phyloP scores from a whole-genome alignment of 2,329 filamentous ascomycete species.

The Paecilomyces formosus region DNA sequence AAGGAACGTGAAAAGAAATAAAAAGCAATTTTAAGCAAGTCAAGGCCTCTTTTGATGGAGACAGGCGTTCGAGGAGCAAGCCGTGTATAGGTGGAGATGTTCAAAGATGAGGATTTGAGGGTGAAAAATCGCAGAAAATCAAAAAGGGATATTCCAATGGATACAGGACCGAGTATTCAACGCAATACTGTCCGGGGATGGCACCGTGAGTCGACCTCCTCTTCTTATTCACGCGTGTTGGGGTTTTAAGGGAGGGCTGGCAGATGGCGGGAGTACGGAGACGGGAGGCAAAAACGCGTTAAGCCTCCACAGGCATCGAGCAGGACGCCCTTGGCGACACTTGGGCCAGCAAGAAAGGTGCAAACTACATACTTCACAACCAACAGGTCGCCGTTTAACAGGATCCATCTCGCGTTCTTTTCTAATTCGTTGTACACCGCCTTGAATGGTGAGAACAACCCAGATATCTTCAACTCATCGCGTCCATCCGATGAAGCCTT shows the following conservation, averaged over 20 bases:
- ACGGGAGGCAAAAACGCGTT: conserved; percentile 9
- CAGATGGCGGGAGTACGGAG: conserved; percentile 5
- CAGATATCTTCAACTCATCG: background rate
- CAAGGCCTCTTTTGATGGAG: background rate
- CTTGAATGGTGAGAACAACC: background rate
- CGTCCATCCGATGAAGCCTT: background rate
- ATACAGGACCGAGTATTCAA: background rate
- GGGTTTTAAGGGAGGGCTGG: conserved; percentile 2
- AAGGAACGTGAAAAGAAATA: background rate
- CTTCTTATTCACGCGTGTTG: background rate
- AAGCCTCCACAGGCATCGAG: conserved; percentile 2
- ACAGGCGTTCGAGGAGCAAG: background rate
- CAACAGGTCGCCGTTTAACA: background rate
- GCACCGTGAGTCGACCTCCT: background rate
- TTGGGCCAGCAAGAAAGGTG: background rate
- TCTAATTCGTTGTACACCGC: background rate
- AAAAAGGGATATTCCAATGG: background rate
- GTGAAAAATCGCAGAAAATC: background rate
- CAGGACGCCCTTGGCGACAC: background rate
- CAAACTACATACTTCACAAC: background rate
- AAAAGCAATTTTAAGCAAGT: background rate
- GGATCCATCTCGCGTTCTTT: background rate
- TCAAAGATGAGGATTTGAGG: background rate
- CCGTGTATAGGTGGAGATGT: background rate
- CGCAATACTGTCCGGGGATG: background rate